Evolutionary conservation across 2,329 filamentous ascomycete species (phyloP), one percentile per base, ranked within the genome.

Genomic region (Aspergillus flavus): DNA sequence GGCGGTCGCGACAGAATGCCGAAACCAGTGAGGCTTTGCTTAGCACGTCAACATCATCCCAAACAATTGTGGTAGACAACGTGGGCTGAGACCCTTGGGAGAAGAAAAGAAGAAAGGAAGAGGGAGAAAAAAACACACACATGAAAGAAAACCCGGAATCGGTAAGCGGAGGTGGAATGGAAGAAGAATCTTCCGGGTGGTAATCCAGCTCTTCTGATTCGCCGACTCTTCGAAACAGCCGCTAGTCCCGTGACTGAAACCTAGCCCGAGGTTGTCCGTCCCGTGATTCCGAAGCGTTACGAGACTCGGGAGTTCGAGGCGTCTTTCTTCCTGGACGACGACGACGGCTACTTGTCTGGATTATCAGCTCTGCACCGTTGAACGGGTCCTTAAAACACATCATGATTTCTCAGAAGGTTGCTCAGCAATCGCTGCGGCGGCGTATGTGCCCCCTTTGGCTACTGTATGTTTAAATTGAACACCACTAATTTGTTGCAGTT

Each of bases 391-490:
- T 50, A 32, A 62, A 41, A 46, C 28, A 61, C 74, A 80, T 62
- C 53, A 82, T 84, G 81, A 74, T 82, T 69, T 79, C 80, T 60
- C 81, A 82, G 69, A 80, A 81, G 74, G 72, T 81, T 73, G 76
- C 78, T 61, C 81, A 83, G 70, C 78, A 80, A 69, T 81, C 80
- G 64, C 73, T 81, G 72, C 78, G 81, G 75, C 80, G 82, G 74
- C 74, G 82, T 84, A 82, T 68, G 80, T 78, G 26, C 43, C 53
- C 10, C 52, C 34, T 26, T 39, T 39, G 14, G 11, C 12, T 26
- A 36, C 34, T n/a, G 11, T 23, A 55, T 23, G 2, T 7, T 55
- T 7, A 55, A 62, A 68, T 69, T 69, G 61, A 66, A 62, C 63
- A 58, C 58, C 67, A 61, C 70, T 73, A 68, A 72, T 70, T 62